A percentile compares a stretch with the other conserved stretches of the same genome.
phyloP scores from a whole-genome alignment of 2,329 filamentous ascomycete species.

The Claviceps cyperi region DNA sequence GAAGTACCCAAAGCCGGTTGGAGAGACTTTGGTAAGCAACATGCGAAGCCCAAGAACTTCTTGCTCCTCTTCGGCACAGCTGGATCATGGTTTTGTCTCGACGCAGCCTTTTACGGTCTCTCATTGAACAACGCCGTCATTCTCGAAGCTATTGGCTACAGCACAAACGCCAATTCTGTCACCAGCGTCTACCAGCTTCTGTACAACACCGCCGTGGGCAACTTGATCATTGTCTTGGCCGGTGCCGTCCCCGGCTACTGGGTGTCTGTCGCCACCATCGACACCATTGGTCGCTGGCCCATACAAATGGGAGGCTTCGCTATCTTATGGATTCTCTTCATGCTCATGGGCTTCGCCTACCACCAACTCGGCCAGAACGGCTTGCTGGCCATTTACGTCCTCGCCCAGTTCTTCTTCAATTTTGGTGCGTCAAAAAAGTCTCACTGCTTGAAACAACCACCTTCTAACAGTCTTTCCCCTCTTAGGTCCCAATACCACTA shows the following conservation, averaged over 20 bases:
- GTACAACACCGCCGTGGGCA: conserved; percentile 62
- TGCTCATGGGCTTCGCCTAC: conserved; percentile 50
- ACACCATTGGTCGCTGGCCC: conserved; percentile 62
- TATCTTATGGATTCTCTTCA: conserved; percentile 45
- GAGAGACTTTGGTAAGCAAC: conserved; percentile 57
- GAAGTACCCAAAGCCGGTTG: conserved; percentile 56
- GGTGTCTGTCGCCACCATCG: conserved; percentile 61
- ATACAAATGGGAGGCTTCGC: conserved; percentile 55
- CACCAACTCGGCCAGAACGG: conserved; percentile 34
- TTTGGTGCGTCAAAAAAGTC: conserved; percentile 22
- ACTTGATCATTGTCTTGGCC: conserved; percentile 64
- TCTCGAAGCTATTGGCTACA: conserved; percentile 57
- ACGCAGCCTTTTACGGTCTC: conserved; percentile 49
- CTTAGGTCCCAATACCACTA: conserved; percentile 37
- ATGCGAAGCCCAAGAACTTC: conserved; percentile 54
- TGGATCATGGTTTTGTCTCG: conserved; percentile 70
- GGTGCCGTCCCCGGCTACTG: conserved; percentile 73
- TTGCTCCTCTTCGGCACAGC: conserved; percentile 65
- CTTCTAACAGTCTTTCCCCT: background rate
- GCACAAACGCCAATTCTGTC: conserved; percentile 21
- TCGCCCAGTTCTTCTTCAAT: conserved; percentile 47
- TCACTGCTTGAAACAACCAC: background rate
- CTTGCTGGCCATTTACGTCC: conserved; percentile 39
- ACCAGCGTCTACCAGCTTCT: conserved; percentile 52
- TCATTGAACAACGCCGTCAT: conserved; percentile 66